A percentile compares a stretch with the other conserved stretches of the same genome.
Conservation (phyloP, 78 protist species). For the Mastigamoeba balamuthi region DNA sequence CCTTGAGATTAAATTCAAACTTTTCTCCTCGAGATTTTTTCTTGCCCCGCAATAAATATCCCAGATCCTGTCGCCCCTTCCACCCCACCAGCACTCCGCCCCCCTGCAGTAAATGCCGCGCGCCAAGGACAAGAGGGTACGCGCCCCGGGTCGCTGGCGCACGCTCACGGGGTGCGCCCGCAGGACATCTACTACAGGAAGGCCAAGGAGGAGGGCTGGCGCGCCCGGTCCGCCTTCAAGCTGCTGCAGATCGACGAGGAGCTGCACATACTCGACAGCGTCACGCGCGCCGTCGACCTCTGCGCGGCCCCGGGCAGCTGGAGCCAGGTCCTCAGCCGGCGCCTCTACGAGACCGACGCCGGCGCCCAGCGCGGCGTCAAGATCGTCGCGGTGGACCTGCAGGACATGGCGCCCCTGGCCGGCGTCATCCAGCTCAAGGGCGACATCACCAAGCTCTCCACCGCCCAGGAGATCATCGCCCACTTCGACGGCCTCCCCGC, state of each 20-base stretch:
- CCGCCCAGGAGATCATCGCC: slow-evolving; percentile 53
- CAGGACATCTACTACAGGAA: slow-evolving; percentile 91
- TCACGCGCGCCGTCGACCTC: slow-evolving; percentile 92
- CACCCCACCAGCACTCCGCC: too few species aligned
- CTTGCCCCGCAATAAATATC: too few species aligned
- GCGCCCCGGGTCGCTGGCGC: too few species aligned
- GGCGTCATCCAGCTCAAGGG: slow-evolving; percentile 93
- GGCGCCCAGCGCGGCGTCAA: slow-evolving; percentile 19
- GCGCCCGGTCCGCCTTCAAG: slow-evolving; percentile 97
- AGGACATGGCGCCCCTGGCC: slow-evolving; percentile 96
- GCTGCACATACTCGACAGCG: slow-evolving; percentile 71
- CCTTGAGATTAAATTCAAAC: too few species aligned
- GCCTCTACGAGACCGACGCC: slow-evolving; percentile 15
- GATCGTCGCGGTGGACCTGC: slow-evolving; percentile 95
- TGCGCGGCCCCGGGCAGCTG: slow-evolving; percentile 98
- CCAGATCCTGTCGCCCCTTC: too few species aligned
- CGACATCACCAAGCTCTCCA: slow-evolving; percentile 85
- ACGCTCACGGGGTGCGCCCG: too few species aligned
- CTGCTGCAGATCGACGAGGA: slow-evolving; percentile 93
- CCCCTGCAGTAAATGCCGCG: too few species aligned
- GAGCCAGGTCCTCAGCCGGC: slow-evolving; percentile 74
- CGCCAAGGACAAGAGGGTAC: too few species aligned
- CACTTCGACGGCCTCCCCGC: slow-evolving; percentile 76
- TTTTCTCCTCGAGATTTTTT: too few species aligned
- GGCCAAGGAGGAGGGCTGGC: slow-evolving; percentile 96